Evolutionary conservation across 768 basidiomycete species (phyloP).

Genomic region (Tylopilus felleus): DNA sequence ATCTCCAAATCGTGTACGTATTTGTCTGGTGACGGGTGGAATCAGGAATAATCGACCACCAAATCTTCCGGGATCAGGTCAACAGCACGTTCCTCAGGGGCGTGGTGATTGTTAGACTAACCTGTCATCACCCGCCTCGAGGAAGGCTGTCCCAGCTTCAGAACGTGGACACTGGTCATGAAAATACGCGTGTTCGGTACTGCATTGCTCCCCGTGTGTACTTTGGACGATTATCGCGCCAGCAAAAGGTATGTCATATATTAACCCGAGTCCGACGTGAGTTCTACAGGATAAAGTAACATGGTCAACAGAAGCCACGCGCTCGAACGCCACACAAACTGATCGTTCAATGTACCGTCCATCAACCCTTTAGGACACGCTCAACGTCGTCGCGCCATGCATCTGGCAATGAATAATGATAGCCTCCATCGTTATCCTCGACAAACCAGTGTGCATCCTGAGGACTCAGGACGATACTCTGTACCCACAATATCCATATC

Average conservation of each 20-base stretch:
- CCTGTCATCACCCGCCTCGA: neutral
- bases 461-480: neutral
- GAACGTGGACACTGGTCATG: neutral
- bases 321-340: neutral
- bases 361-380: neutral
- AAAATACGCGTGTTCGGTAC: neutral
- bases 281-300: neutral
- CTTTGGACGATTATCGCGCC: no score
- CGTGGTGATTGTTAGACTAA: neutral
- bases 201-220: no score
- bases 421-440: neutral
- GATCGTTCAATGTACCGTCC: neutral
- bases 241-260: neutral
- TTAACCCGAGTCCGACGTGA: neutral
- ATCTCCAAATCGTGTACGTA: neutral
- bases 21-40: neutral
- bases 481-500: neutral
- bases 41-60: neutral
- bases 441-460: neutral
- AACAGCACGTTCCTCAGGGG: no score
- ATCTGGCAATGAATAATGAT: neutral
- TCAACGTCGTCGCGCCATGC: neutral
- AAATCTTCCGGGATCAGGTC: no score
- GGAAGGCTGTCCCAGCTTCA: neutral
- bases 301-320: neutral